phyloP scores from a whole-genome alignment of 768 basidiomycete genomes.

The Lactarius evosmus region DNA sequence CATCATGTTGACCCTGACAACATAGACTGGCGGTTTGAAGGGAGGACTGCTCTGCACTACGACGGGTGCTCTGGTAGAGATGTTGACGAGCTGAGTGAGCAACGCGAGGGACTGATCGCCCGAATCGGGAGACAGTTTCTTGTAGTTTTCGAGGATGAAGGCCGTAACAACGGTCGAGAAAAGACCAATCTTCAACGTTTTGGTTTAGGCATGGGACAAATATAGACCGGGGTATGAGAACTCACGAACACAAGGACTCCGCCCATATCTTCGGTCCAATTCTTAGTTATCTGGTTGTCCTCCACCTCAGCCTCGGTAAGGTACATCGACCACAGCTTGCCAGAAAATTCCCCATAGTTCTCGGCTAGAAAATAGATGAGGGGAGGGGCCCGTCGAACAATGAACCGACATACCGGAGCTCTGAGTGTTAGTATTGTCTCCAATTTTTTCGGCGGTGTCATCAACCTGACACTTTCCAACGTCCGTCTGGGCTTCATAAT shows the following conservation, averaged over 20 bases:
- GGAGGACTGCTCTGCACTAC: neutral
- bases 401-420: neutral
- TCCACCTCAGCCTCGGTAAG: neutral
- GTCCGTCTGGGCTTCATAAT: neutral
- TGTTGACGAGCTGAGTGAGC: neutral
- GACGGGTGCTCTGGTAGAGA: neutral
- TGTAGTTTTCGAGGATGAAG: conserved; percentile 2
- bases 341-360: neutral
- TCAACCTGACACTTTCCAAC: neutral
- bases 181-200: neutral
- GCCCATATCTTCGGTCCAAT: neutral
- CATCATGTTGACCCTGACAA: conserved; percentile 6
- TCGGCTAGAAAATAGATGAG: neutral
- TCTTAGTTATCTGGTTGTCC: neutral
- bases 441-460: neutral
- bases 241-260: neutral
- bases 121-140: neutral
- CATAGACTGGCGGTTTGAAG: neutral
- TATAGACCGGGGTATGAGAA: too few relatives aligned
- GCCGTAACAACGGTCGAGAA: neutral
- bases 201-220: too few relatives aligned
- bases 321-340: conserved; percentile 6
- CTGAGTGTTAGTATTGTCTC: neutral
- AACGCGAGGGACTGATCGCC: neutral
- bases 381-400: neutral